A percentile compares a stretch with the other conserved stretches of the same genome.
Conservation (phyloP, 257 asterid genomes). For the Petunia secreta region DNA sequence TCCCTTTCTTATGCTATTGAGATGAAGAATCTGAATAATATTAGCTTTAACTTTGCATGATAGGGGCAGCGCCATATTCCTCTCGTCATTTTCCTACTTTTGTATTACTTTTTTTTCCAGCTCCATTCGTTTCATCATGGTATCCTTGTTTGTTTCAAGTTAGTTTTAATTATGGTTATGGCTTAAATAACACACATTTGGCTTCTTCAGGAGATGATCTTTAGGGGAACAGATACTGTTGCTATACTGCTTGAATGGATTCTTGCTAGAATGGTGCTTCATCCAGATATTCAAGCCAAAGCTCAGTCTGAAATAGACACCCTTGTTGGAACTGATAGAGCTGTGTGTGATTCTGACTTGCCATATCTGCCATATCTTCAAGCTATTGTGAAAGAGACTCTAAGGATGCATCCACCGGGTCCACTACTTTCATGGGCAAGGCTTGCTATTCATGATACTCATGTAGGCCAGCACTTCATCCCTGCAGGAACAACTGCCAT, state of each 20-base stretch:
- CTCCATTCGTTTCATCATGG: too few relatives aligned
- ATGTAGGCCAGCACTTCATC: conserved; percentile 55
- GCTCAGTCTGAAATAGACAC: conserved; percentile 63
- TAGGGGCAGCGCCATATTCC: conserved; percentile 24
- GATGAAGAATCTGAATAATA: conserved; percentile 59
- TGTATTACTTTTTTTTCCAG: too few relatives aligned
- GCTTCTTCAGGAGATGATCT: conserved; percentile 70
- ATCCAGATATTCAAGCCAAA: conserved; percentile 68
- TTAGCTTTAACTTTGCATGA: conserved; percentile 38
- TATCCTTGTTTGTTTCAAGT: neutral
- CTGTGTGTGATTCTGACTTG: conserved; percentile 55
- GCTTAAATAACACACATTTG: neutral
- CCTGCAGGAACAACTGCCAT: conserved; percentile 83
- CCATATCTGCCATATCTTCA: conserved; percentile 58
- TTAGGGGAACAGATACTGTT: conserved; percentile 82
- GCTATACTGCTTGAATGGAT: conserved; percentile 85
- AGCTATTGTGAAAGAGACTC: conserved; percentile 77
- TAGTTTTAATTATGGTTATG: neutral
- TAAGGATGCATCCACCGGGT: conserved; percentile 81
- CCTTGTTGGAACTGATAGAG: conserved; percentile 35
- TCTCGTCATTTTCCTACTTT: neutral
- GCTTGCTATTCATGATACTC: conserved; percentile 61
- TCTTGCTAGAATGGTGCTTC: conserved; percentile 86
- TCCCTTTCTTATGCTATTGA: conserved; percentile 34
- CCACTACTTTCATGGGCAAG: conserved; percentile 94